A percentile compares a stretch with the other conserved stretches of the same genome.
phyloP scores from a whole-genome alignment of 164 flowering plant genomes.

The Nymphaea colorata region DNA sequence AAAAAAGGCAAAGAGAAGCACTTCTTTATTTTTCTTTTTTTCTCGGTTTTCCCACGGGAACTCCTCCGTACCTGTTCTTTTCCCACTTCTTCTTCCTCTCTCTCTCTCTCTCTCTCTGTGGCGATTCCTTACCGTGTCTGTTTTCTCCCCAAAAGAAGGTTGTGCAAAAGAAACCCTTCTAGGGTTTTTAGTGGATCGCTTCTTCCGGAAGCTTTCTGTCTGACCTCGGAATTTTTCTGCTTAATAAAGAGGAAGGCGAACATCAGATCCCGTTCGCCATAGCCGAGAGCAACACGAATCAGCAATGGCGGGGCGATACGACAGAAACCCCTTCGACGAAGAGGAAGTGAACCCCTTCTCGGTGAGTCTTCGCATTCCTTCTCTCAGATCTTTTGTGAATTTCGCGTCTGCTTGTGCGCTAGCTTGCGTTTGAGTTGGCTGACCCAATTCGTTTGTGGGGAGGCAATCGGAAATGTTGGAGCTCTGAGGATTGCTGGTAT shows the following conservation, averaged over 20 bases:
- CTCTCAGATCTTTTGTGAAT: not conserved
- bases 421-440: not conserved
- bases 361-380: conserved; percentile 26
- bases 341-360: conserved; percentile 87
- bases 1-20: too few species aligned
- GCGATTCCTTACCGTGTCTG: not conserved
- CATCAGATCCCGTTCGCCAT: not conserved
- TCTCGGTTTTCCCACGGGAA: too few species aligned
- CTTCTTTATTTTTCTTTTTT: too few species aligned
- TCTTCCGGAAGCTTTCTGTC: too few species aligned
- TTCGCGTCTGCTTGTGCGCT: not conserved
- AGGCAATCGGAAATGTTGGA: not conserved
- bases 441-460: not conserved
- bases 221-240: not conserved
- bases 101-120: not conserved
- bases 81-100: not conserved
- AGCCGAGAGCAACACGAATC: not conserved
- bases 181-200: too few species aligned
- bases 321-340: conserved; percentile 67
- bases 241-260: not conserved
- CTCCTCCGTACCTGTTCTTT: too few species aligned
- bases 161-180: too few species aligned
- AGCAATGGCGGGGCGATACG: conserved; percentile 62
- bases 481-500: not conserved
- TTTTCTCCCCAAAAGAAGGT: too few species aligned